phyloP scores from a whole-genome alignment of 257 asterid species.

The Solanum raphanifolium region DNA sequence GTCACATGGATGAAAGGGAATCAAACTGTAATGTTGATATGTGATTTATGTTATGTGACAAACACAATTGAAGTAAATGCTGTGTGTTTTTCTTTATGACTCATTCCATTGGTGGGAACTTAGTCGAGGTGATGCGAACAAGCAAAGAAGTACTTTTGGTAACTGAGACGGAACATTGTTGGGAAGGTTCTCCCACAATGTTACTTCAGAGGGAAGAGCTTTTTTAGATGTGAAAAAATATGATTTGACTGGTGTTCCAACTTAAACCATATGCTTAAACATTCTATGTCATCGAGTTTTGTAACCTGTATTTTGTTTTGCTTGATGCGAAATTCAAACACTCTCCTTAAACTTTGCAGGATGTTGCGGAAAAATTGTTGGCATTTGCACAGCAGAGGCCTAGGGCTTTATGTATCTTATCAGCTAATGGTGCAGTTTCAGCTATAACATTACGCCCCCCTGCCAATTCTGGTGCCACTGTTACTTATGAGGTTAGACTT shows the following conservation, averaged over 20 bases:
- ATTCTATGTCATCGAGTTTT: not conserved
- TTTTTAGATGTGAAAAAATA: not conserved
- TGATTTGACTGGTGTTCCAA: not conserved
- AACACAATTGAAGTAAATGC: not conserved
- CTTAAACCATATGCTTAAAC: not conserved
- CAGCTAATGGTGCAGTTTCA: slow-evolving; percentile 82
- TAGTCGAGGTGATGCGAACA: not conserved
- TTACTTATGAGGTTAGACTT: slow-evolving; percentile 70
- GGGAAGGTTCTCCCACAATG: not conserved
- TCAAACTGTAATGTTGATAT: not conserved
- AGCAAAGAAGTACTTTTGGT: not conserved
- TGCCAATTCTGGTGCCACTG: slow-evolving; percentile 43
- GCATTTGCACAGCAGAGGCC: slow-evolving; percentile 92
- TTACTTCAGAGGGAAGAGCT: not conserved
- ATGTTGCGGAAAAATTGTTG: slow-evolving; percentile 72
- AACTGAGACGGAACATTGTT: not conserved
- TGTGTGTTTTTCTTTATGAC: not conserved
- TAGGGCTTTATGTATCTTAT: slow-evolving; percentile 84
- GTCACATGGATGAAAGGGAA: not conserved
- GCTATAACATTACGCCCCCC: slow-evolving; percentile 70
- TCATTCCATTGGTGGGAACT: not conserved
- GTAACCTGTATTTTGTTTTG: not conserved
- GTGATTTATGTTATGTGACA: not conserved
- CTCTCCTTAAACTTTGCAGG: slow-evolving; percentile 32
- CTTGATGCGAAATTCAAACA: not conserved